These are phyloP conservation scores for Pholiota microspora DNA, from an alignment of 768 basidiomycete species.

Conservation along the genomic window DNA sequence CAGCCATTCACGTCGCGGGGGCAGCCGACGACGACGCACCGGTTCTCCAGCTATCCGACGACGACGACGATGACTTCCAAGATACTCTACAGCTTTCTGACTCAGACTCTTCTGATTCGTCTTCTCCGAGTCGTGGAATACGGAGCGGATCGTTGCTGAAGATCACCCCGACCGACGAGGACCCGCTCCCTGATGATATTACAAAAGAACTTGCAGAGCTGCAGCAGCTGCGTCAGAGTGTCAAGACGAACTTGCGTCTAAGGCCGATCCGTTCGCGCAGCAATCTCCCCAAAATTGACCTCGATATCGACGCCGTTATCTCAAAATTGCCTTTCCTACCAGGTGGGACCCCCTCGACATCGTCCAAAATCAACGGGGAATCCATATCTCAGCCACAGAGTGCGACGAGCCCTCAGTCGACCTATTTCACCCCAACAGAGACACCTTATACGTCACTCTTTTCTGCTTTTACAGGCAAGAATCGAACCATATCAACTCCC, in stretches of 20 bases:
- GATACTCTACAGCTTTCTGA: slow-evolving; percentile 40
- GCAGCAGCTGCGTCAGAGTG: slow-evolving; percentile 65
- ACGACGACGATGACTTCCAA: slow-evolving; percentile 36
- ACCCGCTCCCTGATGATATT: slow-evolving; percentile 55
- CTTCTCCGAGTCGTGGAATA: slow-evolving; percentile 22
- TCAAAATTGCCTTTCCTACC: slow-evolving; percentile 19
- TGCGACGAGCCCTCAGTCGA: slow-evolving; percentile 8
- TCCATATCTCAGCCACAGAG: slow-evolving; percentile 30
- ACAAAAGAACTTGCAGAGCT: slow-evolving; percentile 66
- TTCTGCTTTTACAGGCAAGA: slow-evolving; percentile 11
- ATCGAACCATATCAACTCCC: background rate
- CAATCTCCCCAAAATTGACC: slow-evolving; percentile 44
- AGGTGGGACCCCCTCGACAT: slow-evolving; percentile 11
- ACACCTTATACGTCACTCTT: slow-evolving; percentile 19
- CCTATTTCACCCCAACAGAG: slow-evolving; percentile 43
- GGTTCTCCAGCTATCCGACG: slow-evolving; percentile 22
- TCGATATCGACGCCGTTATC: slow-evolving; percentile 25
- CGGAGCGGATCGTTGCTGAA: slow-evolving; percentile 27
- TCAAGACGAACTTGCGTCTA: slow-evolving; percentile 75
- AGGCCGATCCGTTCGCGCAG: slow-evolving; percentile 69
- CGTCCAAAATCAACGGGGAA: slow-evolving; percentile 8
- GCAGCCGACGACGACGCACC: slow-evolving; percentile 27
- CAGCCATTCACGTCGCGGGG: slow-evolving; percentile 28
- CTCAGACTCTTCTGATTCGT: slow-evolving; percentile 31
- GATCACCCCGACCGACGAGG: slow-evolving; percentile 32